phyloP scores from a whole-genome alignment of 352 stramenopile species.

The Plasmopara viticola region DNA sequence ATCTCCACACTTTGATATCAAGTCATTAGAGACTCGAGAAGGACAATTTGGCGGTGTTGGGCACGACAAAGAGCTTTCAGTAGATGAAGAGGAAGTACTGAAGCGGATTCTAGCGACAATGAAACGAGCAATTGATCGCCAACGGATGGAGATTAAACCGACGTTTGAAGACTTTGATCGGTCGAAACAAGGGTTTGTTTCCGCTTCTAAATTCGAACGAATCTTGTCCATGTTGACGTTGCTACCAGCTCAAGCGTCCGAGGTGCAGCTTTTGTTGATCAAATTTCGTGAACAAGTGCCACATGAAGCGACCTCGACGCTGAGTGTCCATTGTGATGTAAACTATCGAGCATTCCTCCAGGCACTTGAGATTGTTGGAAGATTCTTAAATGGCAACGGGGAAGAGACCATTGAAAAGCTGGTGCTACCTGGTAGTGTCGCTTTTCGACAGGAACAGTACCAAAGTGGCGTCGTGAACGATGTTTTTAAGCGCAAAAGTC shows the following conservation, averaged over 20 bases:
- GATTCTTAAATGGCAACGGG: constrained; percentile 7
- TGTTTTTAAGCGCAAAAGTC: constrained; percentile 23
- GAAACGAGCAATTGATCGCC: constrained; percentile 51
- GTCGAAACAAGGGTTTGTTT: constrained; percentile 74
- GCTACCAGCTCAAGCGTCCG: constrained; percentile 38
- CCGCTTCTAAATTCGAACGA: constrained; percentile 70
- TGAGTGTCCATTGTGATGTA: constrained; percentile 74
- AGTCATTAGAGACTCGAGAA: constrained; percentile 33
- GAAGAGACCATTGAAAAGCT: constrained; percentile 19
- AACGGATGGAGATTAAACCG: constrained; percentile 73
- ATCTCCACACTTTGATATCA: constrained; percentile 50
- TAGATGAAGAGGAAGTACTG: constrained; percentile 42
- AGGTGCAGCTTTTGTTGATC: constrained; percentile 49
- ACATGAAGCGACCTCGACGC: constrained; percentile 31
- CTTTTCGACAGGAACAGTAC: constrained; percentile 57
- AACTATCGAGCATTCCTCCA: constrained; percentile 80
- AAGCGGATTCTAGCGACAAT: constrained; percentile 42
- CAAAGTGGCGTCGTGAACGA: constrained; percentile 26
- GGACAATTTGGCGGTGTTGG: constrained; percentile 57
- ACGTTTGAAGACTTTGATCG: constrained; percentile 81
- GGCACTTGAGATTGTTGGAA: constrained; percentile 45
- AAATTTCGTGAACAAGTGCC: constrained; percentile 70
- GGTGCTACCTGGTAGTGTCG: constrained; percentile 44
- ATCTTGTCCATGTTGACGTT: constrained; percentile 73
- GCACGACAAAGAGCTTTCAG: constrained; percentile 42